Evolutionary conservation across 164 flowering plant species (phyloP).

Genomic region (Malania oleifera): DNA sequence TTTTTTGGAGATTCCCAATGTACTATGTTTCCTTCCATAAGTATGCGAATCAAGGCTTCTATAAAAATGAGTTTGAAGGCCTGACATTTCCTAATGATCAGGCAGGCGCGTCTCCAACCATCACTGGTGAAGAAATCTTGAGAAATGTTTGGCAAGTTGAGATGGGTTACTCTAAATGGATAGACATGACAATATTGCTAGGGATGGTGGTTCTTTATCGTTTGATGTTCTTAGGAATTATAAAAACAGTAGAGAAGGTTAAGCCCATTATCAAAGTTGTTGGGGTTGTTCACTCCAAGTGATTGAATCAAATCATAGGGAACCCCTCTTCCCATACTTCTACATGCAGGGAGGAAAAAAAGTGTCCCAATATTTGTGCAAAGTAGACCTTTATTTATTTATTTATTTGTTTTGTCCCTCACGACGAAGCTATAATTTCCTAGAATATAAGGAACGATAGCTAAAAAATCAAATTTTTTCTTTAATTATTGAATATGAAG

Average conservation of each 20-base stretch:
- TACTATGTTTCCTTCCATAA: constrained; percentile 22
- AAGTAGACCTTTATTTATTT: no score
- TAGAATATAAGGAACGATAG: no score
- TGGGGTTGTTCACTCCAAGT: background rate
- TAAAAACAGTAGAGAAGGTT: constrained; percentile 11
- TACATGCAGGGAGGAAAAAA: no score
- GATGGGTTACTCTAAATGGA: constrained; percentile 42
- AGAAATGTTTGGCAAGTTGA: constrained; percentile 20
- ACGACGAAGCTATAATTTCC: no score
- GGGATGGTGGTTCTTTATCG: constrained; percentile 23
- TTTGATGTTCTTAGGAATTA: constrained; percentile 18
- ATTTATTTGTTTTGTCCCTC: no score
- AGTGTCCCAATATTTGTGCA: no score
- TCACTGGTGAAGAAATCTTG: constrained; percentile 17
- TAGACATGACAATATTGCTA: constrained; percentile 34
- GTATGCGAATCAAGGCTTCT: constrained; percentile 19
- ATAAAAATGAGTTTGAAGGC: constrained; percentile 27
- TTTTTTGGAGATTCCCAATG: constrained; percentile 22
- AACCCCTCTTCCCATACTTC: constrained; percentile 19
- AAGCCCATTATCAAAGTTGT: background rate
- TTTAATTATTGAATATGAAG: no score
- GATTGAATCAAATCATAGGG: constrained; percentile 1
- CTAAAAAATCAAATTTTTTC: no score
- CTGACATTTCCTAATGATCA: constrained; percentile 6
- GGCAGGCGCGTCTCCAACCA: constrained; percentile 11